These are phyloP conservation scores for Orbilia oligospora DNA, from an alignment of 2,329 filamentous ascomycete genomes.

Conservation along the genomic window DNA sequence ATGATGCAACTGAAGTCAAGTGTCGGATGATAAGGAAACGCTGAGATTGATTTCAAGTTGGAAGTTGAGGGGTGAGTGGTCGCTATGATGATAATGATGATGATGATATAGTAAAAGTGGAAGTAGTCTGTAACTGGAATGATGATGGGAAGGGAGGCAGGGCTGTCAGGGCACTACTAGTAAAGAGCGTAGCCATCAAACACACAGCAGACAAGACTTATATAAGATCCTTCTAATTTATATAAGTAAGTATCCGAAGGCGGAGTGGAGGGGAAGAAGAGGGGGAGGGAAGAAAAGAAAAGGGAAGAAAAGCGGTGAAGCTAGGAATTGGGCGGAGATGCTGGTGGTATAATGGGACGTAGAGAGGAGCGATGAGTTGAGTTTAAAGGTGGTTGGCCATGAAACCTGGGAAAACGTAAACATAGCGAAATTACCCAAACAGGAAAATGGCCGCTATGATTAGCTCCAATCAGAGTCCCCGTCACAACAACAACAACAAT, in stretches of 20 bases:
- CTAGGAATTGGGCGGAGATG: slow-evolving; percentile 41
- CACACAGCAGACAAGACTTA: slow-evolving; percentile 10
- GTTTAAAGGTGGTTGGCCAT: slow-evolving; percentile 61
- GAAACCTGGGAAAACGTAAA: slow-evolving; percentile 60
- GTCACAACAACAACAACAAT: slow-evolving; percentile 43
- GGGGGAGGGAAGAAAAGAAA: neutral
- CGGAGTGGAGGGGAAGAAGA: neutral
- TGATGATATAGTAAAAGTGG: neutral
- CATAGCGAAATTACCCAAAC: slow-evolving; percentile 59
- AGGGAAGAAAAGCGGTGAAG: slow-evolving; percentile 11
- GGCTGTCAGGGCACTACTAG: slow-evolving; percentile 14
- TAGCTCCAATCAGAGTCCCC: slow-evolving; percentile 39
- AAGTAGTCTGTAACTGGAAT: slow-evolving; percentile 18
- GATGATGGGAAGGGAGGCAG: slow-evolving; percentile 27
- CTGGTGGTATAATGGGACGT: slow-evolving; percentile 20
- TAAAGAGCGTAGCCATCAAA: slow-evolving; percentile 58
- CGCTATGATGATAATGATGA: neutral
- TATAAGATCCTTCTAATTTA: neutral
- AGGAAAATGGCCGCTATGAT: slow-evolving; percentile 35
- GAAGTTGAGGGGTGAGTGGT: neutral
- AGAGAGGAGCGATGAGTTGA: slow-evolving; percentile 58
- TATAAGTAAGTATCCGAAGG: neutral
- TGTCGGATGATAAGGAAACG: neutral
- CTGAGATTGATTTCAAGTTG: neutral
- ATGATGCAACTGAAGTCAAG: neutral